Percentiles rank a stretch among this genome's conserved stretches.
Evolutionary conservation across 2,329 filamentous ascomycete species (phyloP).

Genomic region (Penicillium sp.): DNA sequence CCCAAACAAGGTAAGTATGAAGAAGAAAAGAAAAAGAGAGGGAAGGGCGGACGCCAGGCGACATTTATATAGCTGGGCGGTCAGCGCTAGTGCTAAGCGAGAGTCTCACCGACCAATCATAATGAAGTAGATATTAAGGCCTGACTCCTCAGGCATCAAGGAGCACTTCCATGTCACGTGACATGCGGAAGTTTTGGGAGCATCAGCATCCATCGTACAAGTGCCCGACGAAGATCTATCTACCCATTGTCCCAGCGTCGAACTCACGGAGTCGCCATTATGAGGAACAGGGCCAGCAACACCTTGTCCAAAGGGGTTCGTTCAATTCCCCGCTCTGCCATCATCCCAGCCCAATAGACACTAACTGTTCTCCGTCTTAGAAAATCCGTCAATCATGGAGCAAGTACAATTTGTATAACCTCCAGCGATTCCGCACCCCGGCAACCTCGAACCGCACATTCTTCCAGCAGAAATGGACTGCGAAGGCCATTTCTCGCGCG

Average conservation of each 20-base stretch:
- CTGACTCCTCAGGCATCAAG: slow-evolving; percentile 13
- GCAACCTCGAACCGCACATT: slow-evolving; percentile 60
- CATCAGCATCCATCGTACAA: slow-evolving; percentile 9
- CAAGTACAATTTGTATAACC: slow-evolving; percentile 94
- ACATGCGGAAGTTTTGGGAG: slow-evolving; percentile 33
- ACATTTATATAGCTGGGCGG: slow-evolving; percentile 34
- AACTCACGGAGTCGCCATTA: slow-evolving; percentile 30
- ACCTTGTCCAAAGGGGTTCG: slow-evolving; percentile 42
- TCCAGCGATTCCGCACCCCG: slow-evolving; percentile 56
- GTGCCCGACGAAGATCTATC: slow-evolving; percentile 10
- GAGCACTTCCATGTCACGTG: slow-evolving; percentile 27
- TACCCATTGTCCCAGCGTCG: slow-evolving; percentile 13
- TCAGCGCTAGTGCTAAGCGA: slow-evolving; percentile 28
- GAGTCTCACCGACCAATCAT: slow-evolving; percentile 16
- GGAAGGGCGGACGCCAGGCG: slow-evolving; percentile 2
- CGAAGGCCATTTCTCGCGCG: slow-evolving; percentile 76
- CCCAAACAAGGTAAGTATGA: slow-evolving; percentile 54
- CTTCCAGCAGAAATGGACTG: slow-evolving; percentile 97
- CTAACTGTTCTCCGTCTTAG: slow-evolving; percentile 48
- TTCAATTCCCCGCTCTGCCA: slow-evolving; percentile 3
- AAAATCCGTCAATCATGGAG: slow-evolving; percentile 96
- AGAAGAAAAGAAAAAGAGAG: slow-evolving; percentile 44
- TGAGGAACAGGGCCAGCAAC: slow-evolving; percentile 48
- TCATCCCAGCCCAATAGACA: neutral
- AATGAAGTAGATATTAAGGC: neutral